These are phyloP conservation scores for Termitomyces sp. DNA, from an alignment of 768 basidiomycete genomes.

Conservation along the genomic window DNA sequence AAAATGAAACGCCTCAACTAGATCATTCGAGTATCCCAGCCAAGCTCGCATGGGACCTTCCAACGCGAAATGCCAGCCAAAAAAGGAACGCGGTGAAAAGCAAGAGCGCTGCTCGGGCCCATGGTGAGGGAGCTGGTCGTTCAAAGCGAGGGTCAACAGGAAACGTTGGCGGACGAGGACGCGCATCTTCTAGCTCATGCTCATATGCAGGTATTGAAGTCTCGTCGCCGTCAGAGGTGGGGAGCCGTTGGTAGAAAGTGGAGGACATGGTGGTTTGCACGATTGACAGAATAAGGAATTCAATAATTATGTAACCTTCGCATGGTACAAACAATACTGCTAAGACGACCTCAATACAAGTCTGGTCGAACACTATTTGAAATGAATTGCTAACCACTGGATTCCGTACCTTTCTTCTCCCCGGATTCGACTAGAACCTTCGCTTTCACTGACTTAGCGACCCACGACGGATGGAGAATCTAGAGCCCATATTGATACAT, in stretches of 20 bases:
- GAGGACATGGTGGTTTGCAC: slow-evolving; percentile 4
- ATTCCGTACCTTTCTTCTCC: too few species aligned
- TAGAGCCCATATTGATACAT: not conserved
- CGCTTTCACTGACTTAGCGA: too few species aligned
- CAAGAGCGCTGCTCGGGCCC: slow-evolving; percentile 11
- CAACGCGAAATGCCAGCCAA: slow-evolving; percentile 13
- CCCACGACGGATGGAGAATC: not conserved
- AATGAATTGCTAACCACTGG: too few species aligned
- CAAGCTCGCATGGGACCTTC: slow-evolving; percentile 14
- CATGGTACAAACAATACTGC: too few species aligned
- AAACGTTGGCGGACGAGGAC: slow-evolving; percentile 5
- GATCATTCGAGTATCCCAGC: slow-evolving; percentile 5
- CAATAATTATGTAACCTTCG: too few species aligned
- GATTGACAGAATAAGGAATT: too few species aligned
- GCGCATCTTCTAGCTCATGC: slow-evolving; percentile 11
- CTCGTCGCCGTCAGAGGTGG: slow-evolving; percentile 5
- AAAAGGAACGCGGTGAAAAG: slow-evolving; percentile 9
- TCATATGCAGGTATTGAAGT: not conserved
- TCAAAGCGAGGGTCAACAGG: slow-evolving; percentile 12
- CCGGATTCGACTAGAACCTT: too few species aligned
- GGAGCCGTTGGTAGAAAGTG: slow-evolving; percentile 8
- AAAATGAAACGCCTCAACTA: not conserved
- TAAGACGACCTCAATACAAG: too few species aligned
- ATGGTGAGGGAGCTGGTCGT: slow-evolving; percentile 10
- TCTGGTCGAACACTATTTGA: too few species aligned